Evolutionary conservation across 139 green algal species (phyloP), one percentile per base, ranked within the genome.

Genomic region (Zygnema circumcarinatum): DNA sequence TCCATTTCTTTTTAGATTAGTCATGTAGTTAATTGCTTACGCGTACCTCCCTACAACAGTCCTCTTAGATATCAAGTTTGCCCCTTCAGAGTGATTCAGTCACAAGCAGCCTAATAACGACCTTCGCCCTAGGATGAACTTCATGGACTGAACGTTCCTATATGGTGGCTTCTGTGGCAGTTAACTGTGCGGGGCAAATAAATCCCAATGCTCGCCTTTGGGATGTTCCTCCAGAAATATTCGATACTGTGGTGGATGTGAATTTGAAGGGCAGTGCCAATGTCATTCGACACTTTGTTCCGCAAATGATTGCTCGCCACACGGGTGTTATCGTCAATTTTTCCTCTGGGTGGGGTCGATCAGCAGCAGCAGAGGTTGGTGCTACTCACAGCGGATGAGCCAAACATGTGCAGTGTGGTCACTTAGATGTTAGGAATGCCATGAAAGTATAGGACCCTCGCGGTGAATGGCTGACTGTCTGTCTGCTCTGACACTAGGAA

Each of bases 301-400:
- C 83, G 7, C 0, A 67, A 54, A 74, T 88, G 25, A 54, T 88
- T 31, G 29, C 38, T 0, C 1, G 42, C 0, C 25, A 32, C n/a
- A 2, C 22, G 0, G 69, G 72, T 22, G 83, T 88, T 21, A 74
- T 88, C 67, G 83, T 88, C 21, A 88, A 88, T 76, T 75, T 88
- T n/a, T 88, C 83, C 2, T 88, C 83, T 39, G 83, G 83, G 29
- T 88, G 83, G 83, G 83, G 83, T 2, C 69, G 83, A 25, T 84
- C 72, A 1, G 40, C 72, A n/a, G 83, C 83, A 25, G 72, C 83
- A 21, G 81, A 87, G 81, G 81, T 75, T 78, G n/a, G n/a, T n/a
- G n/a, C n/a, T n/a, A n/a, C n/a, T 29, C 25, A 31, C 25, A 25
- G 56, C 56, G 25, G 56, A 25, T 25, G 25, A 31, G 56, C 56